phyloP scores from a whole-genome alignment of 306 rosid species.

The Lagenaria siceraria region DNA sequence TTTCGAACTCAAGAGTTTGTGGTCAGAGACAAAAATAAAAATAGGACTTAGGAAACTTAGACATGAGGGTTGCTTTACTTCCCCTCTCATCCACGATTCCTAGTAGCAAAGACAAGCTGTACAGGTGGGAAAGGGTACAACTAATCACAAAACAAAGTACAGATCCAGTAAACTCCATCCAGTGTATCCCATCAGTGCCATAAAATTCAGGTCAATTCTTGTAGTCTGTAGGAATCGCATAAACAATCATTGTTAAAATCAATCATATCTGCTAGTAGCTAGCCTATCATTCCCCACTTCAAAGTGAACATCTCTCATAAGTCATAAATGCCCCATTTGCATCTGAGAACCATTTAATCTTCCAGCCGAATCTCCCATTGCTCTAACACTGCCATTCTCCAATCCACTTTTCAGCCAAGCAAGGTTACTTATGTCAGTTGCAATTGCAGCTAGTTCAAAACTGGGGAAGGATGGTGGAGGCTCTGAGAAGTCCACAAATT shows the following conservation, averaged over 20 bases:
- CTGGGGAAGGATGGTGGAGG: constrained; percentile 52
- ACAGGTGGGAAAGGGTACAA: constrained; percentile 1
- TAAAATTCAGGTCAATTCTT: not conserved
- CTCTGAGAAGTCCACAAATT: constrained; percentile 66
- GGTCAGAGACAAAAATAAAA: not conserved
- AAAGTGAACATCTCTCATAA: constrained; percentile 15
- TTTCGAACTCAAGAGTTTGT: not conserved
- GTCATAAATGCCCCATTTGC: constrained; percentile 32
- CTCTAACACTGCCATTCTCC: constrained; percentile 63
- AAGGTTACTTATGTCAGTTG: constrained; percentile 76
- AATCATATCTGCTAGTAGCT: not conserved
- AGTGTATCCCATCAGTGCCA: not conserved
- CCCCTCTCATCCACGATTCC: not conserved
- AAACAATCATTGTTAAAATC: not conserved
- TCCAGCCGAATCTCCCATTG: constrained; percentile 47
- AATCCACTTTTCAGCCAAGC: constrained; percentile 97
- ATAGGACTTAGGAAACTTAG: not conserved
- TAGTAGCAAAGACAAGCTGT: not conserved
- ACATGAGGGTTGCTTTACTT: not conserved
- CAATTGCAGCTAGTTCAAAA: constrained; percentile 86
- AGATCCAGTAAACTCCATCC: constrained; percentile 1
- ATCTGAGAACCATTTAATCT: constrained; percentile 32
- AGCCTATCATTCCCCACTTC: constrained; percentile 13
- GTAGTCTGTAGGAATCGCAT: not conserved
- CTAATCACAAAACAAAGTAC: constrained; percentile 2